These are phyloP conservation scores for Cyberlindnera maritima DNA, from an alignment of 805 yeast species.

Conservation along the genomic window DNA sequence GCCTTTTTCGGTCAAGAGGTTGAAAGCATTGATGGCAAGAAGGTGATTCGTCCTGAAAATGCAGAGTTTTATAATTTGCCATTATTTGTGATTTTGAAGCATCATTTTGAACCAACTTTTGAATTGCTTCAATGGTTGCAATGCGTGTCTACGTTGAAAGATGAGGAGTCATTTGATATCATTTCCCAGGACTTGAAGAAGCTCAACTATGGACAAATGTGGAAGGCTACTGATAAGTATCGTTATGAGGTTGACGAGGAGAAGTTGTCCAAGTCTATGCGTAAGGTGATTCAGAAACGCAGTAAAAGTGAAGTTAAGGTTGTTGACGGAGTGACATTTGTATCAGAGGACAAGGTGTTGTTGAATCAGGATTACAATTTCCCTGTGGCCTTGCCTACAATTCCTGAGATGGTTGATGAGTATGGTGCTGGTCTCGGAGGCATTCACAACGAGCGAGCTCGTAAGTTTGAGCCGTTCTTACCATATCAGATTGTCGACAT, in stretches of 20 bases:
- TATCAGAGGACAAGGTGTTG: slow-evolving; percentile 26
- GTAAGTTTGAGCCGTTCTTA: slow-evolving; percentile 64
- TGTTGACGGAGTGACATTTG: slow-evolving; percentile 18
- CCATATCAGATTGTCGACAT: slow-evolving; percentile 70
- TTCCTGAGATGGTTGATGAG: slow-evolving; percentile 63
- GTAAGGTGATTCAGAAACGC: slow-evolving; percentile 13
- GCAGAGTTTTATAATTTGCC: slow-evolving; percentile 63
- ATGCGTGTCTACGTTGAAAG: slow-evolving; percentile 68
- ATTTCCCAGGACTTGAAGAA: slow-evolving; percentile 51
- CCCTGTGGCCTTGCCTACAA: slow-evolving; percentile 51
- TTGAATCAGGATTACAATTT: slow-evolving; percentile 38
- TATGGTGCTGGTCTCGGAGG: slow-evolving; percentile 81
- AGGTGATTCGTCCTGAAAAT: slow-evolving; percentile 39
- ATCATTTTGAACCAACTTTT: slow-evolving; percentile 67
- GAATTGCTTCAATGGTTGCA: slow-evolving; percentile 90
- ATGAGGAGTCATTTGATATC: slow-evolving; percentile 58
- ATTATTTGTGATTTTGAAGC: slow-evolving; percentile 60
- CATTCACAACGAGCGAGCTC: slow-evolving; percentile 48
- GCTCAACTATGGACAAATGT: slow-evolving; percentile 67
- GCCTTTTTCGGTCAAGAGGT: slow-evolving; percentile 21
- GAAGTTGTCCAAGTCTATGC: slow-evolving; percentile 46
- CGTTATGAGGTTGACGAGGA: slow-evolving; percentile 81
- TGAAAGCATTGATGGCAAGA: background rate
- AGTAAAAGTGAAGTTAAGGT: slow-evolving; percentile 14
- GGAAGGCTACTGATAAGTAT: slow-evolving; percentile 70